A percentile compares a stretch with the other conserved stretches of the same genome.
phyloP scores from a whole-genome alignment of 306 rosid genomes.

The Crotalaria pallida region DNA sequence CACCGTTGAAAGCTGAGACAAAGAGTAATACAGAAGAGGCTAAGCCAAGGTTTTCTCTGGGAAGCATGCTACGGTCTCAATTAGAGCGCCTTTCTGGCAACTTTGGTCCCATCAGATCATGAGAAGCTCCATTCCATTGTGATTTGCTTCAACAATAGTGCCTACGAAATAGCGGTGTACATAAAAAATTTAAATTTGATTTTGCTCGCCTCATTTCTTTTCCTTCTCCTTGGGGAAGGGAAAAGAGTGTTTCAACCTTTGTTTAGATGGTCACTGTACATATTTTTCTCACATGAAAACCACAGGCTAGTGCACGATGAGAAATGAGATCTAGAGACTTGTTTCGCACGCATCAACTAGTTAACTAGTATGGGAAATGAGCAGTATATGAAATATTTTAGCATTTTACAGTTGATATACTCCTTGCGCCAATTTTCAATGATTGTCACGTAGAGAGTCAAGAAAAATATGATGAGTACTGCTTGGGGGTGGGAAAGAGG shows the following conservation, averaged over 20 bases:
- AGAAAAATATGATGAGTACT: background rate
- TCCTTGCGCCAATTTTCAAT: background rate
- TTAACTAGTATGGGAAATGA: background rate
- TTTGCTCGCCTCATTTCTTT: background rate
- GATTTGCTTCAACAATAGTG: background rate
- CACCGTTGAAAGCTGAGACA: background rate
- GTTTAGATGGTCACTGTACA: slow-evolving; percentile 3
- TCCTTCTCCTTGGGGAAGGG: background rate
- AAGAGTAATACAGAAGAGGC: slow-evolving; percentile 11
- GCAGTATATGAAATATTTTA: background rate
- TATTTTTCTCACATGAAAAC: background rate
- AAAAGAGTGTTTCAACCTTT: background rate
- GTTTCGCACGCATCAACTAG: background rate
- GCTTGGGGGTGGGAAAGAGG: background rate
- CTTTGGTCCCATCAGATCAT: slow-evolving; percentile 45
- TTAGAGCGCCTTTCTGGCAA: slow-evolving; percentile 58
- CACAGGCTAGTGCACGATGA: background rate
- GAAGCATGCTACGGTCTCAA: slow-evolving; percentile 70
- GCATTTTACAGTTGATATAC: background rate
- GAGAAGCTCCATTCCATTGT: background rate
- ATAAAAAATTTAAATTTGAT: background rate
- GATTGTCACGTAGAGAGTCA: background rate
- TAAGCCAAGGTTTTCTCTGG: slow-evolving; percentile 47
- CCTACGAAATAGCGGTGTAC: background rate
- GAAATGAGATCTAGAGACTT: background rate